Evolutionary conservation across 179 eudicot species (phyloP), one percentile per base, ranked within the genome.

Genomic region (Heliamphora pulchella): DNA sequence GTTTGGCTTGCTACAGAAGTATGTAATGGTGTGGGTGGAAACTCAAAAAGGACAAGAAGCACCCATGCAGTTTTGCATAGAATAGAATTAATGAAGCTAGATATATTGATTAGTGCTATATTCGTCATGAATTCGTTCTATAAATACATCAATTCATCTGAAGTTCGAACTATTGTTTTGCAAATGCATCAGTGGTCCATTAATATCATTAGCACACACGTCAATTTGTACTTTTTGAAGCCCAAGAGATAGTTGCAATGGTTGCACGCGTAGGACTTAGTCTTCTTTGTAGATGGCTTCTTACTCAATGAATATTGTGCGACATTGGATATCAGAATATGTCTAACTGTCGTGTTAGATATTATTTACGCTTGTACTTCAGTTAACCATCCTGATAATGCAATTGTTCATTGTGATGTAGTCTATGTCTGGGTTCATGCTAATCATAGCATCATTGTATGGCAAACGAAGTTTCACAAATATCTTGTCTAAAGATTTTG

Each of bases 381-480:
- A 13, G 15, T 47, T 15, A 1, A 13, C 55, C 1, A 20, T 18
- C 47, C 18, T 18, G 79, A 63, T 62, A 62, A 44, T 63, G 71
- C 58, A 51, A 5, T 1, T 77, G n/a, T 10, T 58, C 10, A 3
- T 18, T 4, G 46, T 63, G 55, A 76, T 76, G 53, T 61, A 13
- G 31, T 17, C 61, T 14, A 13, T 64, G 48, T 22, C 22, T 47
- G 3, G 43, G 55, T 59, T 8, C 46, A 59, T 43, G 14, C 17
- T 65, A 15, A 31, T 59, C 43, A 17, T 63, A 5, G 62, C 4
- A 66, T 76, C 9, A n/a, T 41, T n/a, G 39, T n/a, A 1, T 59
- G 53, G 62, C 78, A 15, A 74, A 70, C 51, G 20, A 72, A 55
- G 64, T 58, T 75, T 6, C 51, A n/a, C 4, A 57, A 57, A 75